Evolutionary conservation across 2,329 filamentous ascomycete species (phyloP).

Genomic region (Sclerotinia sclerotiorum): DNA sequence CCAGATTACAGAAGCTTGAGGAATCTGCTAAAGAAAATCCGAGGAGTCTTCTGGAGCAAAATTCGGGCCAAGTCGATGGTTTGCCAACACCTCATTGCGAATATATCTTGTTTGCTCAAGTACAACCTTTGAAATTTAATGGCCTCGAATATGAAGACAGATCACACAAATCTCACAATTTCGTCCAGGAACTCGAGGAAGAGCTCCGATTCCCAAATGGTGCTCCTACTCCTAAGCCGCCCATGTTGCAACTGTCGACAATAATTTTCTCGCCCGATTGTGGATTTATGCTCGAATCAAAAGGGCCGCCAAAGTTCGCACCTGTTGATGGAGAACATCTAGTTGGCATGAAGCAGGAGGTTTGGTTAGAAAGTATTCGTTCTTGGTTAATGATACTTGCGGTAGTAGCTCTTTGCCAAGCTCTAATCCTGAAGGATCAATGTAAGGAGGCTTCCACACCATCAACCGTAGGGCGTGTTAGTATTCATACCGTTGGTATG

Average conservation of each 20-base stretch:
- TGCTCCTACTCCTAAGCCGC: conserved; percentile 53
- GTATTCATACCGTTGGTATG: conserved; percentile 60
- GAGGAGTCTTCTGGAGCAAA: conserved; percentile 75
- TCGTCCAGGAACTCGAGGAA: conserved; percentile 57
- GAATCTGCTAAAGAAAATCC: conserved; percentile 54
- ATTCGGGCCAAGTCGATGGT: conserved; percentile 60
- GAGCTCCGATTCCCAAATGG: conserved; percentile 63
- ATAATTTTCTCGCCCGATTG: conserved; percentile 69
- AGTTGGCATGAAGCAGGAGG: conserved; percentile 59
- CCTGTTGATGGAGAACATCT: conserved; percentile 56
- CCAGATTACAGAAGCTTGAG: conserved; percentile 65
- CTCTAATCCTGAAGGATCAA: conserved; percentile 61
- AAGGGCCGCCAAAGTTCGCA: conserved; percentile 58
- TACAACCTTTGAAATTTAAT: conserved; percentile 47
- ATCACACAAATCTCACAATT: conserved; percentile 38
- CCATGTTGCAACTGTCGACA: conserved; percentile 60
- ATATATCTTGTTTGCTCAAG: conserved; percentile 81
- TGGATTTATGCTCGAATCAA: conserved; percentile 63
- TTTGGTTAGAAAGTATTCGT: conserved; percentile 56
- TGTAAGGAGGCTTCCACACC: conserved; percentile 67
- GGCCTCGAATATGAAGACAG: conserved; percentile 36
- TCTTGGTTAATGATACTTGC: conserved; percentile 59
- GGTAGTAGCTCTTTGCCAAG: conserved; percentile 58
- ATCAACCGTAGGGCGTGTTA: conserved; percentile 65
- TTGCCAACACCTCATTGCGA: conserved; percentile 77